phyloP scores from a whole-genome alignment of 2,329 filamentous ascomycete genomes.

The Alternaria ethzedia region DNA sequence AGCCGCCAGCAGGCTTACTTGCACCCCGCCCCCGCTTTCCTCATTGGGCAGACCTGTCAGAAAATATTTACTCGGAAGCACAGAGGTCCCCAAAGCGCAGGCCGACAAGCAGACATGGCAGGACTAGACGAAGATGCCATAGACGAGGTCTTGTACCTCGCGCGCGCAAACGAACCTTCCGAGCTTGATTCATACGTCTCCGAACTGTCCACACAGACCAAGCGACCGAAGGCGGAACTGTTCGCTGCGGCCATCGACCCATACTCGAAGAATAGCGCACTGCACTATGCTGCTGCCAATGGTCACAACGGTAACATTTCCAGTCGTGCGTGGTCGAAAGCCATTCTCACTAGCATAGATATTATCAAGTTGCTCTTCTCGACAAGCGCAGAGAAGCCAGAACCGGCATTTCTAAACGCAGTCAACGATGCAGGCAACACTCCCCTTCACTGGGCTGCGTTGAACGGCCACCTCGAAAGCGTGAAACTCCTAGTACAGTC shows the following conservation, averaged over 20 bases:
- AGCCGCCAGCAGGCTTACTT: neutral
- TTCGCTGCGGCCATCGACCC: constrained; percentile 74
- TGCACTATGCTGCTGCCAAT: constrained; percentile 95
- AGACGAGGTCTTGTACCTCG: constrained; percentile 89
- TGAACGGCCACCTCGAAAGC: constrained; percentile 83
- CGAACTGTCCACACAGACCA: constrained; percentile 67
- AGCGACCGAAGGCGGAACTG: constrained; percentile 65
- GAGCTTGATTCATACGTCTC: constrained; percentile 69
- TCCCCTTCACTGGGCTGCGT: constrained; percentile 88
- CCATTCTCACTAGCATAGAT: constrained; percentile 37
- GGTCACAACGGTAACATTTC: constrained; percentile 72
- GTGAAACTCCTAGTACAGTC: constrained; percentile 78
- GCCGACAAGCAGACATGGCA: constrained; percentile 24
- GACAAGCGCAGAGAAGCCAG: constrained; percentile 28
- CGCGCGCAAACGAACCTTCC: constrained; percentile 75
- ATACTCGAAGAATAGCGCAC: constrained; percentile 74
- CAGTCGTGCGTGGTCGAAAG: neutral
- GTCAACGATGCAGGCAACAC: constrained; percentile 88
- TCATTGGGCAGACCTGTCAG: constrained; percentile 13
- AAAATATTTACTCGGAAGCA: constrained; percentile 17
- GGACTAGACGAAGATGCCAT: constrained; percentile 71
- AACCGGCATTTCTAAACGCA: constrained; percentile 64
- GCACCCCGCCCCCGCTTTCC: constrained; percentile 27
- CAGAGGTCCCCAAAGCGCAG: neutral
- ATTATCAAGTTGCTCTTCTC: constrained; percentile 50